Percentiles rank a stretch among this genome's conserved stretches.
Evolutionary conservation across 2,329 filamentous ascomycete species (phyloP).

Genomic region (Colletotrichum sp.): DNA sequence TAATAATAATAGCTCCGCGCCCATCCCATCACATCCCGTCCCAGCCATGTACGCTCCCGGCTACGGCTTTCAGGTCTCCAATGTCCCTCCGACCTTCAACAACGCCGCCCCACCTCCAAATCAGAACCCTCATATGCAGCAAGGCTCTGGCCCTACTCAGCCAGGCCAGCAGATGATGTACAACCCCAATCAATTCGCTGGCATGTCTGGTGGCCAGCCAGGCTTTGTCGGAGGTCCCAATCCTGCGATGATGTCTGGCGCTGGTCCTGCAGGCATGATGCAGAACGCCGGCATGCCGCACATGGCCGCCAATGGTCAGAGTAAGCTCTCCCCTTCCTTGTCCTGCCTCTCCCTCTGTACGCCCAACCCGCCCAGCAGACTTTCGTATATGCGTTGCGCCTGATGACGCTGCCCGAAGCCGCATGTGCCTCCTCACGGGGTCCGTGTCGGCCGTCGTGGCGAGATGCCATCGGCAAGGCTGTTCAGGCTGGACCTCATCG

Average conservation of each 20-base stretch:
- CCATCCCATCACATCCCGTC: constrained; percentile 11
- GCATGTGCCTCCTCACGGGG: background rate
- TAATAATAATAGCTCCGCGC: constrained; percentile 19
- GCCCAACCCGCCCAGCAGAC: background rate
- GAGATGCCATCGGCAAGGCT: background rate
- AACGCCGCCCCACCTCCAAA: constrained; percentile 48
- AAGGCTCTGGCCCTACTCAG: constrained; percentile 43
- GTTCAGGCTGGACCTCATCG: background rate
- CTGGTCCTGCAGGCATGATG: constrained; percentile 65
- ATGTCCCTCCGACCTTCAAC: constrained; percentile 58
- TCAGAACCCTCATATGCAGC: constrained; percentile 52
- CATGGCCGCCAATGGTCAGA: constrained; percentile 65
- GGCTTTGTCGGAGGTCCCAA: constrained; percentile 56
- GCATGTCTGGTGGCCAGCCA: constrained; percentile 51
- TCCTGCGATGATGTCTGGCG: constrained; percentile 59
- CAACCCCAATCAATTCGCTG: constrained; percentile 60
- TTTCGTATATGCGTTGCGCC: constrained; percentile 3
- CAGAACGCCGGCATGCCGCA: constrained; percentile 64
- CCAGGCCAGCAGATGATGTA: constrained; percentile 62
- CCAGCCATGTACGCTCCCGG: constrained; percentile 59
- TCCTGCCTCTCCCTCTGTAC: constrained; percentile 18
- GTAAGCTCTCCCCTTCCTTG: constrained; percentile 48
- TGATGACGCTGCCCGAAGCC: background rate
- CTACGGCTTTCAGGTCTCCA: constrained; percentile 54
- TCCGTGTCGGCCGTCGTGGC: background rate